These are phyloP conservation scores for Rhodomyrtus tomentosa DNA, from an alignment of 345 rosid genomes.

Conservation along the genomic window DNA sequence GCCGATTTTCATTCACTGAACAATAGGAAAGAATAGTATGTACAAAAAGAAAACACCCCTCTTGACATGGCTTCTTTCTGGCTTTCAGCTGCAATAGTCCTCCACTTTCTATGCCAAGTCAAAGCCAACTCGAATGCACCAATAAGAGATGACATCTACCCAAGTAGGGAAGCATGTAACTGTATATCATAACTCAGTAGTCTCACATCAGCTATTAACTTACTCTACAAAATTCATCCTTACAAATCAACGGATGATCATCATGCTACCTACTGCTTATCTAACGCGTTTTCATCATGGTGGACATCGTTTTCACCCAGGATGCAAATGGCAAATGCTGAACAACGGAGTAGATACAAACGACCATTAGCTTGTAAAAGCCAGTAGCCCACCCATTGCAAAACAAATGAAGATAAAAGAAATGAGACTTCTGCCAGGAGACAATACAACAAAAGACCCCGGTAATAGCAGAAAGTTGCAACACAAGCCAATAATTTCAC, in stretches of 20 bases:
- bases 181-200: neutral
- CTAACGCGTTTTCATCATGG: neutral
- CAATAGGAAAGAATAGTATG: neutral
- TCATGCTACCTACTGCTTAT: neutral
- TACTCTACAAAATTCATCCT: neutral
- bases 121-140: neutral
- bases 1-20: neutral
- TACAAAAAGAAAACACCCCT: neutral
- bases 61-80: neutral
- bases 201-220: neutral
- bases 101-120: neutral
- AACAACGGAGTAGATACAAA: neutral
- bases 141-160: neutral
- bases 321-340: neutral
- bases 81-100: neutral
- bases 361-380: neutral
- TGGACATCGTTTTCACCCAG: neutral
- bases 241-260: neutral
- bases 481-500: neutral
- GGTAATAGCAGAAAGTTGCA: neutral
- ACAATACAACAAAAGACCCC: neutral
- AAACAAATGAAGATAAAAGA: neutral
- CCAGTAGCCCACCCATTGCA: neutral
- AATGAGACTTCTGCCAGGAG: neutral
- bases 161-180: neutral